phyloP scores from a whole-genome alignment of 2,329 filamentous ascomycete species.

The Cercospora sesami region DNA sequence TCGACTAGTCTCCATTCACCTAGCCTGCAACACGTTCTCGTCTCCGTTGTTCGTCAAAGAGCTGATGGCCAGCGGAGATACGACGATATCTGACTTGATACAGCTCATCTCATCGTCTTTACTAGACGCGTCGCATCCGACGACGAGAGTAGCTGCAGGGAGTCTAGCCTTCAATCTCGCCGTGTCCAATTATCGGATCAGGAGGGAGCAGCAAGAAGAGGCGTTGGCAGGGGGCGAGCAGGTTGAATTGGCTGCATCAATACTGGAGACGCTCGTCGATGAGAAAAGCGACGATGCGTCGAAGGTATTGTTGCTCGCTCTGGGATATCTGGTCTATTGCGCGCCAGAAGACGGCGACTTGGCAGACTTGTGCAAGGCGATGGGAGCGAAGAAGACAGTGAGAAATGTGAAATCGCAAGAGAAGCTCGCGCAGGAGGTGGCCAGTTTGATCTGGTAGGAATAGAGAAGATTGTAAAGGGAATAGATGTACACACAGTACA shows the following conservation, averaged over 20 bases:
- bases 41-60: constrained; percentile 66
- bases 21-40: constrained; percentile 81
- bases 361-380: constrained; percentile 72
- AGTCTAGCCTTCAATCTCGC: constrained; percentile 83
- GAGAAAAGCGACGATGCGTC: constrained; percentile 63
- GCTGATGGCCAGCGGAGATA: constrained; percentile 28
- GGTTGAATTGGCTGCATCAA: constrained; percentile 76
- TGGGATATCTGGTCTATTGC: constrained; percentile 75
- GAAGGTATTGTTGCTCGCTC: constrained; percentile 71
- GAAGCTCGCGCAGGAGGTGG: constrained; percentile 38
- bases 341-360: constrained; percentile 70
- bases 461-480: constrained; percentile 2
- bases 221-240: constrained; percentile 68
- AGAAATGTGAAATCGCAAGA: constrained; percentile 40
- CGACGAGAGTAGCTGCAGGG: constrained; percentile 76
- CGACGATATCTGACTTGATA: constrained; percentile 57
- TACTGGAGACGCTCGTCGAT: constrained; percentile 69
- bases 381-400: constrained; percentile 72
- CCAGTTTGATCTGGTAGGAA: constrained; percentile 27
- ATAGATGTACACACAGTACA: background rate
- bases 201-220: constrained; percentile 59
- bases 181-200: constrained; percentile 65
- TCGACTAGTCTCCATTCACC: constrained; percentile 78
- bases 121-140: constrained; percentile 71
- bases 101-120: constrained; percentile 74